phyloP scores from a whole-genome alignment of 2,329 filamentous ascomycete genomes.

The Trichophyton benhamiae region DNA sequence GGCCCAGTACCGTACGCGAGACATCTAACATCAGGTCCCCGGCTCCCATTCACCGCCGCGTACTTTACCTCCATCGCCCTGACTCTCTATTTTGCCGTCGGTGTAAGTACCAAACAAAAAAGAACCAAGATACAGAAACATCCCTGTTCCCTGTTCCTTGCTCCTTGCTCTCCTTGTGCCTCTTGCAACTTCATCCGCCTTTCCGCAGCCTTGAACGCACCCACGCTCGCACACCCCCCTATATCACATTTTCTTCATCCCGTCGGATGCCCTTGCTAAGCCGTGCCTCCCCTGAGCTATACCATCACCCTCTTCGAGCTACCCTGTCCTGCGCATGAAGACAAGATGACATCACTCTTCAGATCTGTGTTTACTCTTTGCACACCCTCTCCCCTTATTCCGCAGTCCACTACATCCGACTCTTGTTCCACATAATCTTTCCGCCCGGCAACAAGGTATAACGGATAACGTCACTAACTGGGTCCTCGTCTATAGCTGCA shows the following conservation, averaged over 20 bases:
- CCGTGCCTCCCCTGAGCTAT: not conserved
- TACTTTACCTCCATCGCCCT: conserved; percentile 89
- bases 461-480: conserved; percentile 15
- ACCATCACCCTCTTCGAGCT: conserved; percentile 2
- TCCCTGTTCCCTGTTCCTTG: conserved; percentile 1
- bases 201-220: not conserved
- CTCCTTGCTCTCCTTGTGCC: not conserved
- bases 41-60: conserved; percentile 81
- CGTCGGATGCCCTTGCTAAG: not conserved
- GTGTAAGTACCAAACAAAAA: conserved; percentile 51
- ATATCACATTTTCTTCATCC: not conserved
- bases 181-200: not conserved
- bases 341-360: conserved; percentile 16
- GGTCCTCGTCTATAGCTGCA: conserved; percentile 49
- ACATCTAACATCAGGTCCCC: conserved; percentile 71
- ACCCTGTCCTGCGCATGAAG: conserved; percentile 17
- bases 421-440: not conserved
- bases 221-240: not conserved
- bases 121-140: not conserved
- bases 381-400: not conserved
- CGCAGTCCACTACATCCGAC: not conserved
- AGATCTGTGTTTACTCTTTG: conserved; percentile 2
- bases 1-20: conserved; percentile 70
- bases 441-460: not conserved
- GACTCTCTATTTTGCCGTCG: conserved; percentile 83